A percentile compares a stretch with the other conserved stretches of the same genome.
Conservation (phyloP, 192 early-diverging fungal genomes). For the Linnemannia schmuckeri region DNA sequence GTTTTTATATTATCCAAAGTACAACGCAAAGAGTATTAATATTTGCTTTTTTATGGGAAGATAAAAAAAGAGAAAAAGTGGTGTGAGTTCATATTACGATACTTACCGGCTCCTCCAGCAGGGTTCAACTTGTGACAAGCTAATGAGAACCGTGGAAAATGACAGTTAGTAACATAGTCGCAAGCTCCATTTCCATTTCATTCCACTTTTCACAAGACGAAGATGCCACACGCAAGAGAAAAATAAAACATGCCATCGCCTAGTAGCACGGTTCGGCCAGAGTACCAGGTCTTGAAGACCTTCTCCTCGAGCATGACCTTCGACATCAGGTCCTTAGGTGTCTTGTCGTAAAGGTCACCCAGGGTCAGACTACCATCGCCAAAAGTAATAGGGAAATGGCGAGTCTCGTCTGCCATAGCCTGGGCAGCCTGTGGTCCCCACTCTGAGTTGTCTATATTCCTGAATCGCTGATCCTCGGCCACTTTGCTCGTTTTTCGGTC, state of each 20-base stretch:
- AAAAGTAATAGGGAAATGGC: not conserved
- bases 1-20: no score
- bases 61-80: no score
- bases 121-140: no score
- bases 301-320: conserved; percentile 18
- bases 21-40: no score
- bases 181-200: no score
- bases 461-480: not conserved
- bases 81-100: no score
- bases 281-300: conserved; percentile 23
- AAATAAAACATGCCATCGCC: conserved; percentile 10
- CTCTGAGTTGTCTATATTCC: conserved; percentile 4
- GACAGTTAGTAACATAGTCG: no score
- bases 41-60: no score
- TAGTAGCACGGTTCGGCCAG: not conserved
- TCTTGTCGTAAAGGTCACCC: conserved; percentile 8
- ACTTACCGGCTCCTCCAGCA: no score
- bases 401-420: not conserved
- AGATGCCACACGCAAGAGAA: no score
- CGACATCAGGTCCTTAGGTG: not conserved
- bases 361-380: not conserved
- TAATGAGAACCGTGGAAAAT: no score
- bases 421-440: conserved; percentile 18
- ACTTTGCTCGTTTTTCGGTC: not conserved
- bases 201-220: no score